Evolutionary conservation across 768 basidiomycete genomes (phyloP), one percentile per base, ranked within the genome.

Genomic region (Hygrophoropsis aurantiaca): DNA sequence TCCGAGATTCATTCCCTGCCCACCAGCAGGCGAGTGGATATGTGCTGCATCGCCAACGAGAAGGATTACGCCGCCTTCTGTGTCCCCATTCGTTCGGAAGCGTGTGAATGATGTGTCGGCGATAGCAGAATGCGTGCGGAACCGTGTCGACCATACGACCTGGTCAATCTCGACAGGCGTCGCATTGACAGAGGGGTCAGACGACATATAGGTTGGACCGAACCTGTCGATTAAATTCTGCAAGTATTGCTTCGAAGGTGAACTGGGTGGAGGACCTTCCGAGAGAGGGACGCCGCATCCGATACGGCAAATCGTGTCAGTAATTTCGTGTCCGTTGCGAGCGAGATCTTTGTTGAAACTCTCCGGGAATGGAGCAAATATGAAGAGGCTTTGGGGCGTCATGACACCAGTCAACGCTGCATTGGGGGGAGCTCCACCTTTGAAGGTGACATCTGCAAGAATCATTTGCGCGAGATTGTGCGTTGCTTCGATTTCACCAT

Each of bases 1-100:
- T n/a, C 77, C 76, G 20, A 78, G 69, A 47, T 78, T 77, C 76
- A 79, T 74, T 16, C 77, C 77, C 47, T 78, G 76, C 2, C 77
- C 77, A 9, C 77, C 77, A 6, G 69, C 64, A n/a, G 77, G 77
- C 2, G 76, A 72, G 45, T 78, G 77, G 39, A 77, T 71, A 51
- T 71, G 76, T 25, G 79, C 79, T 4, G 79, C 77, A 52, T 78
- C 74, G 4, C 75, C 75, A 6, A 73, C 34, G 30, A 78, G 53
- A 33, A 65, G 13, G 44, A 64, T 35, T 5, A 37, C 49, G 0
- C 52, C 58, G 2, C 61, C 64, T n/a, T 46, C 47, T 32, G 7
- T 38, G 4, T 46, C 43, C 11, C 40, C 51, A 13, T 30, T 42
- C 3, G 42, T 40, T 1, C 56, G 59, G 15, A 70, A 54, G 33